Evolutionary conservation across 495 filamentous ascomycete genomes (phyloP), one percentile per base, ranked within the genome.

Genomic region (Penicillium nucicola): DNA sequence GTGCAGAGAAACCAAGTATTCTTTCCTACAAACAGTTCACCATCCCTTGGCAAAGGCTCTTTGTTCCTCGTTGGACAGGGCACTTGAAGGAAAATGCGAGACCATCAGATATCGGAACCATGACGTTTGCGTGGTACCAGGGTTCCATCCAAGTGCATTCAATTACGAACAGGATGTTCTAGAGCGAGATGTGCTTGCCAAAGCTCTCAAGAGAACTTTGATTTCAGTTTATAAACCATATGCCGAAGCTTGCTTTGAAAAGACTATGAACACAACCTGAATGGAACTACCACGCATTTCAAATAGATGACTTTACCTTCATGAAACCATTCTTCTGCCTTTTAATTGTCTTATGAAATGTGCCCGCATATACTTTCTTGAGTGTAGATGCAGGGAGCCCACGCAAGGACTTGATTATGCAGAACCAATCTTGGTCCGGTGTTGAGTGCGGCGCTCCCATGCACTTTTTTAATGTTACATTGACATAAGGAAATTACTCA

Each of bases 191-290:
- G 19, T 2, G 42, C 42, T 46, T 46, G 43, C 43, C 35, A 46
- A 8, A 34, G 20, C 43, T 35, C 30, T 46, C n/a, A 31, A 46
- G 30, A 46, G 43, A 14, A 46, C 20, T 33, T 18, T 46, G 43
- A 35, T 34, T 17, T 46, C 43, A 5, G 30, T 46, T 46, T 46
- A 46, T 31, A 12, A 34, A 33, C 43, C 43, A 33, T 34, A 46
- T 15, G 43, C 35, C 12, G 25, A 46, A 33, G n/a, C 22, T 6
- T 23, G 22, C 6, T 6, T 23, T 6, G 6, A 46, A 23, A 33
- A 35, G 20, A 6, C 15, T 34, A 35, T 15, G 25, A 46, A 46
- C 17, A 20, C 14, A 35, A 35, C 19, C 33, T 35, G n/a, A n/a
- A n/a, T n/a, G n/a, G n/a, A n/a, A n/a, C n/a, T n/a, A n/a, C n/a